Base-by-base conservation (phyloP, 1,139 yeast species). In the Scheffersomyces parashehatae region DNA sequence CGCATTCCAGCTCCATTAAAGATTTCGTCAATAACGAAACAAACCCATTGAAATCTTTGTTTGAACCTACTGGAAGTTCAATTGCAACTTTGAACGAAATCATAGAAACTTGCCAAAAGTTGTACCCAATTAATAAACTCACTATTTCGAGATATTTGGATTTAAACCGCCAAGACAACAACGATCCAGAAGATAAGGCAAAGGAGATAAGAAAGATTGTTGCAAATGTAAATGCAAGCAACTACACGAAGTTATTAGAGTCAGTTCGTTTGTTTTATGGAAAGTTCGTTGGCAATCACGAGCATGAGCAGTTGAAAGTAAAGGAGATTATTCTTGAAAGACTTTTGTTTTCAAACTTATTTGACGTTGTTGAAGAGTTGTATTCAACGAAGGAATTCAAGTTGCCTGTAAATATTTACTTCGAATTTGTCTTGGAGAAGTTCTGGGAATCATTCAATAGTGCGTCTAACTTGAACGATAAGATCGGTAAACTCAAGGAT, bases 371-470 rank as follows among this genome's bases (percentile, higher is more conserved):
- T 0, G 46, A 53, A 0, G 53, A 58, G 0, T 51, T 51, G 45
- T 60, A 55, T 50, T 41, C 49, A 28, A 35, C 40, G 3, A 51
- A 57, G 1, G 45, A 51, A 5, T 42, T 62, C 14, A 24, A 40
- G 16, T 9, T 54, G 36, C 29, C 62, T 3, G 42, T 48, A 2
- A 53, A 54, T 14, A 44, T 42, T 2, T 53, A 60, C 10, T 62
- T 54, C 35, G 54, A 57, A 4, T 48, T 67, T 12, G 48, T 67
- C 1, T 35, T 55, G 15, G 62, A 70, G 34, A 70, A 76, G 52
- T 79, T 81, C 45, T 83, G 88, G 88, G 72, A 67, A 16, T 73
- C 74, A 36, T 77, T 78, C 52, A 73, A 77, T 45, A 62, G 61
- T 26, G 81, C 88, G 0, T 59, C 74, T 0, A 77, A 69, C 49